phyloP scores from a whole-genome alignment of 2,329 filamentous ascomycete species.

The Lasiodiplodia gonubiensis region DNA sequence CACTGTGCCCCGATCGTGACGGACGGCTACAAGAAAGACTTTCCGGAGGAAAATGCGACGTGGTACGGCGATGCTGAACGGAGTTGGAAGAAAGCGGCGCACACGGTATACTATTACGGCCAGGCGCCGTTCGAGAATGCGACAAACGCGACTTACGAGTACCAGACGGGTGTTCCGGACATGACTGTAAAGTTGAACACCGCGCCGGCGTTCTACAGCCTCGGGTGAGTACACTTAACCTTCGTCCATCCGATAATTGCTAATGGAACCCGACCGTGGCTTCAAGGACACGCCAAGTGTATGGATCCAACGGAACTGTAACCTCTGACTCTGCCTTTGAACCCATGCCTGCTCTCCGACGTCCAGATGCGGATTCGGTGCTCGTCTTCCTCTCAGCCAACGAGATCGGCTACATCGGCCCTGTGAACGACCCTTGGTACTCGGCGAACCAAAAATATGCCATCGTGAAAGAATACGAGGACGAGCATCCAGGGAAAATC shows the following conservation, averaged over 20 bases:
- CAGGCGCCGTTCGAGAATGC: background rate
- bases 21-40: background rate
- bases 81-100: background rate
- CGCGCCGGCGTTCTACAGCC: background rate
- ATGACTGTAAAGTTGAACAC: background rate
- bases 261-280: background rate
- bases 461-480: background rate
- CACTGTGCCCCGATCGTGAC: background rate
- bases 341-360: background rate
- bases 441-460: constrained; percentile 20
- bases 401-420: constrained; percentile 16
- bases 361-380: constrained; percentile 24
- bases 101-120: constrained; percentile 18
- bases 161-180: background rate
- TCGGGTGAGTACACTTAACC: background rate
- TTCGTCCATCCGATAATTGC: rapidly evolving
- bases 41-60: background rate
- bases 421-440: constrained; percentile 31
- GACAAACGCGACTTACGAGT: background rate
- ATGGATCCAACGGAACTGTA: background rate
- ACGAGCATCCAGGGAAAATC: no score
- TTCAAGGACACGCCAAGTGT: background rate
- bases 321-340: background rate
- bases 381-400: constrained; percentile 30
- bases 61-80: background rate